phyloP scores from a whole-genome alignment of 73 alveolate genomes.

The Paramecium tetraurelia region DNA sequence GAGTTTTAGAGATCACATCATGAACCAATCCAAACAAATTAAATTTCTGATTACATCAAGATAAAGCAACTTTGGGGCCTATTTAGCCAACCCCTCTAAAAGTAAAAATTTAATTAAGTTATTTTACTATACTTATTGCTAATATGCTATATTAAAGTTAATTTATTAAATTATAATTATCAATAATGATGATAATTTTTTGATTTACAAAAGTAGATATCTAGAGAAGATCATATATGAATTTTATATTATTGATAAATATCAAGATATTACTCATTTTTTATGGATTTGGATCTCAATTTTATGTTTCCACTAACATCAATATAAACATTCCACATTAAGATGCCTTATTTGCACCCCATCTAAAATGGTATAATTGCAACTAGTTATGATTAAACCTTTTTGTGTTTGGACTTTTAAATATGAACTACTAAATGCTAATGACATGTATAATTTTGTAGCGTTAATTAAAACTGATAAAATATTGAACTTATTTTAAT shows the following conservation, averaged over 20 bases:
- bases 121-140: background rate
- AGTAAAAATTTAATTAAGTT: background rate
- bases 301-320: background rate
- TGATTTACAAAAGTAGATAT: background rate
- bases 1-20: background rate
- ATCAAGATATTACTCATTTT: background rate
- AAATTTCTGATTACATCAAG: background rate
- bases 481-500: background rate
- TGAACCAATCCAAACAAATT: background rate
- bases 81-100: background rate
- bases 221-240: background rate
- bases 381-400: background rate
- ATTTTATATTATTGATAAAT: background rate
- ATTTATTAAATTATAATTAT: background rate
- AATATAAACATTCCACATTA: background rate
- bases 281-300: background rate
- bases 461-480: background rate
- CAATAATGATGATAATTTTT: background rate
- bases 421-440: background rate
- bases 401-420: background rate
- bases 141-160: background rate
- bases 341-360: background rate
- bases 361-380: background rate
- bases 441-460: background rate
- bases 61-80: background rate